Conservation (phyloP, 192 early-diverging fungal genomes). For the Podila clonocystis region DNA sequence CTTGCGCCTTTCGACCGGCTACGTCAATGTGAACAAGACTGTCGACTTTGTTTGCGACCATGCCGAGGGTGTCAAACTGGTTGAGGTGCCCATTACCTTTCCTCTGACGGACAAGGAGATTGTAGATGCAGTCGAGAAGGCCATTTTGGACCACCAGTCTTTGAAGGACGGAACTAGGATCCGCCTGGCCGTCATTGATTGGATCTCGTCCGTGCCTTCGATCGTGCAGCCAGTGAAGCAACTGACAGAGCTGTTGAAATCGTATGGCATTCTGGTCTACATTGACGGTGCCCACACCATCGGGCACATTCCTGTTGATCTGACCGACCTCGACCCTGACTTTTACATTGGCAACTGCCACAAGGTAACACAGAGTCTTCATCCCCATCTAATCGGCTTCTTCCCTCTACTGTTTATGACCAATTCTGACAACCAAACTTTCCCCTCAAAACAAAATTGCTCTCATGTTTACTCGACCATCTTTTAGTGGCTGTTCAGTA, state of each 20-base stretch:
- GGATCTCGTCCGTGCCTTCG: conserved; percentile 65
- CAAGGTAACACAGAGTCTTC: conserved; percentile 46
- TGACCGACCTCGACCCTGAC: conserved; percentile 66
- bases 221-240: conserved; percentile 57
- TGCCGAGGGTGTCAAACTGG: conserved; percentile 49
- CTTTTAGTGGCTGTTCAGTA: conserved; percentile 64
- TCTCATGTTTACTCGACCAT: no score
- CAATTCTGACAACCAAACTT: no score
- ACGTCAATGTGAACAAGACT: conserved; percentile 57
- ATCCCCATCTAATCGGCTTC: background rate
- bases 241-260: conserved; percentile 46
- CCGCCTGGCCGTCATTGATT: conserved; percentile 63
- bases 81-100: conserved; percentile 57
- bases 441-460: background rate
- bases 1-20: conserved; percentile 65
- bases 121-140: conserved; percentile 52
- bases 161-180: conserved; percentile 43
- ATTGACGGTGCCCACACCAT: conserved; percentile 76
- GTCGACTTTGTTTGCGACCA: conserved; percentile 58
- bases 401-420: background rate
- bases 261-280: conserved; percentile 62
- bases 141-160: conserved; percentile 49
- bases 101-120: conserved; percentile 61
- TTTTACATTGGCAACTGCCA: conserved; percentile 75
- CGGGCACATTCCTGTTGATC: conserved; percentile 71